These are phyloP conservation scores for Ilyonectria mors-panacis DNA, from an alignment of 2,329 filamentous ascomycete genomes.

Conservation along the genomic window DNA sequence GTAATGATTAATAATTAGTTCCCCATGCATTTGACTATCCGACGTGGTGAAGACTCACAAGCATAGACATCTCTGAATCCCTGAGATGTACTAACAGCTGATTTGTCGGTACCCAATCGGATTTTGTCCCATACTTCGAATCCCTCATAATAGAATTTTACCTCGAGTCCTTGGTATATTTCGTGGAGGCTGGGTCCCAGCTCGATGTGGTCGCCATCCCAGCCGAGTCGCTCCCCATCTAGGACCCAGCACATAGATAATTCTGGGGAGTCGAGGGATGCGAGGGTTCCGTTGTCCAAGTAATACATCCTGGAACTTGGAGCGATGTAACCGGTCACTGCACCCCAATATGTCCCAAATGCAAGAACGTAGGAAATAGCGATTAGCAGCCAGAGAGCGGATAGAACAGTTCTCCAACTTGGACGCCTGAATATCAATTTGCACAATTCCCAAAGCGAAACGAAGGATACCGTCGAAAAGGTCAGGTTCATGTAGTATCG, in stretches of 20 bases:
- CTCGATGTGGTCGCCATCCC: constrained; percentile 3
- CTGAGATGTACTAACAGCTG: not conserved
- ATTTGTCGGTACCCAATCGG: not conserved
- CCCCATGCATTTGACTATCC: not conserved
- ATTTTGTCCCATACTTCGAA: not conserved
- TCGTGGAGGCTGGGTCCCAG: constrained; percentile 3
- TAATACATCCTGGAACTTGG: constrained; percentile 7
- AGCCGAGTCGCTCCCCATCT: constrained; percentile 2
- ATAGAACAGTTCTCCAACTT: not conserved
- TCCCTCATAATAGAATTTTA: not conserved
- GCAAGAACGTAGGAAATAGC: constrained; percentile 1
- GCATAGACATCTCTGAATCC: not conserved
- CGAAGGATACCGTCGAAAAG: constrained; percentile 1
- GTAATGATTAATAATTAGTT: not conserved
- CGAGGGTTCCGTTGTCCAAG: not conserved
- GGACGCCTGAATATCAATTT: constrained; percentile 1
- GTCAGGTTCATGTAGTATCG: constrained; percentile 6
- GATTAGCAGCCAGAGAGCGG: not conserved
- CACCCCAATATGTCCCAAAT: constrained; percentile 4
- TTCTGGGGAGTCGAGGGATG: not conserved
- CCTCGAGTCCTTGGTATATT: not conserved
- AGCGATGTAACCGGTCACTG: constrained; percentile 1
- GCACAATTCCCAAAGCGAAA: constrained; percentile 3
- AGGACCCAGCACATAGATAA: constrained; percentile 11
- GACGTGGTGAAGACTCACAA: not conserved